A percentile compares a stretch with the other conserved stretches of the same genome.
Evolutionary conservation across 345 rosid genomes (phyloP).

Genomic region (Eucalyptus polybractea): DNA sequence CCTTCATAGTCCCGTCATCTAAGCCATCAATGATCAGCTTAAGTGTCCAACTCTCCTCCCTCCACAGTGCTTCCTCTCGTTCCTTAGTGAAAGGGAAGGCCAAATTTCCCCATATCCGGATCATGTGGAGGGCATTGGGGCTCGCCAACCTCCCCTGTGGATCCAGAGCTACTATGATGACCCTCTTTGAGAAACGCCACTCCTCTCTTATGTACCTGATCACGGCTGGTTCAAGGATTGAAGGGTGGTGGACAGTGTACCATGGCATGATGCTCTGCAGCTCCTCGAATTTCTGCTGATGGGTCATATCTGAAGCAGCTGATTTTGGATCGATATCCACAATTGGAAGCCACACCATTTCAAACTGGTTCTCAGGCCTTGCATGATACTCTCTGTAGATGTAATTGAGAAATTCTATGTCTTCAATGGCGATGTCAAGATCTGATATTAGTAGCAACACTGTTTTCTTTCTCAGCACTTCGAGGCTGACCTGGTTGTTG

Average conservation of each 20-base stretch:
- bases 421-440: conserved; percentile 18
- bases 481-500: neutral
- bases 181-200: conserved; percentile 6
- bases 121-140: conserved; percentile 9
- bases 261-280: conserved; percentile 10
- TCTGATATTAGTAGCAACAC: conserved; percentile 18
- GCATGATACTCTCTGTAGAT: conserved; percentile 2
- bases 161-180: conserved; percentile 12
- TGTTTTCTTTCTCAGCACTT: conserved; percentile 4
- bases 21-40: conserved; percentile 1
- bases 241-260: conserved; percentile 13
- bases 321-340: conserved; percentile 8
- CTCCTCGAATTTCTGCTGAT: conserved; percentile 5
- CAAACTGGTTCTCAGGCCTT: conserved; percentile 2
- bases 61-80: conserved; percentile 12
- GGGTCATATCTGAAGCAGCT: neutral
- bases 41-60: conserved; percentile 2
- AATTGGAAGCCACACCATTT: conserved; percentile 34
- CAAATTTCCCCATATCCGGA: conserved; percentile 8
- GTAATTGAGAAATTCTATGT: conserved; percentile 4
- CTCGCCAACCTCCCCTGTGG: conserved; percentile 4
- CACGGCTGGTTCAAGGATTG: conserved; percentile 7
- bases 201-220: conserved; percentile 11
- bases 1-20: neutral
- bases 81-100: conserved; percentile 8